Evolutionary conservation across 1,284 basidiomycete species (phyloP).

Genomic region (Ganoderma leucocontextum): DNA sequence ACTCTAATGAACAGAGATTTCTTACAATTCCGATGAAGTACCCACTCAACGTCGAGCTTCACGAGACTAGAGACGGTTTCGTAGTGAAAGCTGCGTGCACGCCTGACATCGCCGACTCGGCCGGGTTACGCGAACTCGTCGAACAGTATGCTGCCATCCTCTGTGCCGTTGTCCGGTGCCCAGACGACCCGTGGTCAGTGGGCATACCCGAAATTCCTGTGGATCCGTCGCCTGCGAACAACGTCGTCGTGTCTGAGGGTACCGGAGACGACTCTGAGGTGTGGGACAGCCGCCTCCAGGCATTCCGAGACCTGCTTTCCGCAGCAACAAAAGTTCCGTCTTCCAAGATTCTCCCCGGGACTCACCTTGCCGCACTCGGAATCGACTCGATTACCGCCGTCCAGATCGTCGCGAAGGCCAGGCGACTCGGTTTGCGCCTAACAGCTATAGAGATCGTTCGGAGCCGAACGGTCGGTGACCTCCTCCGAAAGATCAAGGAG

Average conservation of each 20-base stretch:
- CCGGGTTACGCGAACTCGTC: conserved; percentile 39
- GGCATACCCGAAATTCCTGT: conserved; percentile 19
- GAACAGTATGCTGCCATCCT: conserved; percentile 42
- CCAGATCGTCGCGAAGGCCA: conserved; percentile 47
- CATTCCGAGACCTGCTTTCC: conserved; percentile 37
- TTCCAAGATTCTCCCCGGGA: conserved; percentile 40
- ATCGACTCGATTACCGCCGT: conserved; percentile 64
- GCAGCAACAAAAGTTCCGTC: conserved; percentile 34
- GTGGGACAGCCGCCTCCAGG: conserved; percentile 20
- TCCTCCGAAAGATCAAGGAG: conserved; percentile 37
- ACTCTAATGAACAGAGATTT: background rate
- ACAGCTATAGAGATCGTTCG: conserved; percentile 51
- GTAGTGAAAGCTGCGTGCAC: conserved; percentile 48
- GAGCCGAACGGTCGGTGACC: conserved; percentile 48
- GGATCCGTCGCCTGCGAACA: background rate
- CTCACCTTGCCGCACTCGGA: conserved; percentile 51
- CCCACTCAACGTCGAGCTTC: conserved; percentile 54
- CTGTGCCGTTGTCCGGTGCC: conserved; percentile 38
- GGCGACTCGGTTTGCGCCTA: conserved; percentile 47
- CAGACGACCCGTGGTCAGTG: conserved; percentile 31
- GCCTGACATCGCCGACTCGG: conserved; percentile 40
- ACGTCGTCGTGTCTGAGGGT: background rate
- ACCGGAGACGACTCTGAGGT: background rate
- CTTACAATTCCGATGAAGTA: conserved; percentile 44
- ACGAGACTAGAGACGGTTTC: conserved; percentile 45